These are phyloP conservation scores for Hericium rajendrae DNA, from an alignment of 768 basidiomycete species.

Conservation along the genomic window DNA sequence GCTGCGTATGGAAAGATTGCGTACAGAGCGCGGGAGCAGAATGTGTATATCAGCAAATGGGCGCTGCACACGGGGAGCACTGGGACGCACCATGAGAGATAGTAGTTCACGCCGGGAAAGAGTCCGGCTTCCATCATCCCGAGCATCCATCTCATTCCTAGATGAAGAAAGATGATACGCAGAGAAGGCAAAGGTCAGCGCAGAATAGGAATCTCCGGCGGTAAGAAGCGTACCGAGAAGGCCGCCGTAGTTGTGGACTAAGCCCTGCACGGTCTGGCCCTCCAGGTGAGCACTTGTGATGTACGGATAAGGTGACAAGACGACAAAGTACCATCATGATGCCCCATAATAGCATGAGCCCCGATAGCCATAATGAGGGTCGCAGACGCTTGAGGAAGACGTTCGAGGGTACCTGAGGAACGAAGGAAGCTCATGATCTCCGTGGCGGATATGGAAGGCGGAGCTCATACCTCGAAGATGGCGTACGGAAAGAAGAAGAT, in stretches of 20 bases:
- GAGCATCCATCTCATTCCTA: conserved; percentile 64
- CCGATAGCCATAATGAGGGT: conserved; percentile 69
- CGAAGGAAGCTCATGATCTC: background rate
- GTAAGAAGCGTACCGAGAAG: conserved; percentile 40
- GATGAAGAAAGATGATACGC: background rate
- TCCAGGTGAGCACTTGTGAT: background rate
- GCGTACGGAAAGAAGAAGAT: conserved; percentile 50
- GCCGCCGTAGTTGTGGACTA: conserved; percentile 59
- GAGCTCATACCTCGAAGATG: conserved; percentile 48
- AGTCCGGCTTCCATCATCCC: conserved; percentile 63
- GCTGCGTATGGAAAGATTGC: conserved; percentile 18
- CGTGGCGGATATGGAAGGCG: conserved; percentile 5
- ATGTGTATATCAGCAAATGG: background rate
- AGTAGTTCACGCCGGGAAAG: conserved; percentile 50
- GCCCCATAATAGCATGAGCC: conserved; percentile 68
- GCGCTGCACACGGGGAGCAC: conserved; percentile 4
- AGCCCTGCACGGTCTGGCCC: conserved; percentile 58
- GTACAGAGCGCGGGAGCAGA: background rate
- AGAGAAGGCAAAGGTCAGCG: background rate
- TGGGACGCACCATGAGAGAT: conserved; percentile 54
- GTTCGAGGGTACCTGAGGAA: conserved; percentile 52
- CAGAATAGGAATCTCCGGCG: background rate
- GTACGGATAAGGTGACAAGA: background rate
- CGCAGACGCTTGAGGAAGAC: conserved; percentile 62
- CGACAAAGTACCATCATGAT: conserved; percentile 51